Percentiles rank a stretch among this genome's conserved stretches.
Conservation (phyloP, 2,329 filamentous ascomycete genomes). For the Cladophialophora immunda region DNA sequence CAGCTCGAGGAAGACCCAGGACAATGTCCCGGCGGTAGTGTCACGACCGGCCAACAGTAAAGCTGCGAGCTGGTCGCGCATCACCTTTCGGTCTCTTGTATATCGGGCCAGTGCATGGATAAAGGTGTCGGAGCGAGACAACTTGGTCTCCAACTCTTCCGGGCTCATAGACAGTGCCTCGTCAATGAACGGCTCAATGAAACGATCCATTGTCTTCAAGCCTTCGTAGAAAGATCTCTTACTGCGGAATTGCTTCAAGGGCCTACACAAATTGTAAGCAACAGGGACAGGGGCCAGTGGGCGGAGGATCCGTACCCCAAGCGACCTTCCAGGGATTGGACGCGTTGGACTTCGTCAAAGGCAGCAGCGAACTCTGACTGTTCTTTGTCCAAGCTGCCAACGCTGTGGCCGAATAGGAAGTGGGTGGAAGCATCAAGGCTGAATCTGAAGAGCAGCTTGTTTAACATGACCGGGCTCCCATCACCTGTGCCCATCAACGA, state of each 20-base stretch:
- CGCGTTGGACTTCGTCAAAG: slow-evolving; percentile 79
- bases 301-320: slow-evolving; percentile 59
- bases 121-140: slow-evolving; percentile 80
- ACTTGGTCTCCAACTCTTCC: slow-evolving; percentile 75
- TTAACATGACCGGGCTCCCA: slow-evolving; percentile 69
- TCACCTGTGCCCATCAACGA: slow-evolving; percentile 64
- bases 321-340: slow-evolving; percentile 73
- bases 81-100: slow-evolving; percentile 69
- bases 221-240: slow-evolving; percentile 69
- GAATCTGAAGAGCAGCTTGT: slow-evolving; percentile 81
- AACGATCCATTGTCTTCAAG: slow-evolving; percentile 75
- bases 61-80: slow-evolving; percentile 85
- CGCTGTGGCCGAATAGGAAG: slow-evolving; percentile 81
- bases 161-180: slow-evolving; percentile 72
- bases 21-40: slow-evolving; percentile 83
- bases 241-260: slow-evolving; percentile 70
- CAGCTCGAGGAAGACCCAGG: slow-evolving; percentile 85
- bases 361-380: slow-evolving; percentile 78
- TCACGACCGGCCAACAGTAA: slow-evolving; percentile 83
- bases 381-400: slow-evolving; percentile 68
- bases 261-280: slow-evolving; percentile 50
- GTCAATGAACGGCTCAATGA: slow-evolving; percentile 81
- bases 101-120: slow-evolving; percentile 83
- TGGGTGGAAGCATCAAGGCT: slow-evolving; percentile 86
- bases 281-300: background rate